These are phyloP conservation scores for Aureobasidium melanogenum DNA, from an alignment of 2,329 filamentous ascomycete genomes.

Conservation along the genomic window DNA sequence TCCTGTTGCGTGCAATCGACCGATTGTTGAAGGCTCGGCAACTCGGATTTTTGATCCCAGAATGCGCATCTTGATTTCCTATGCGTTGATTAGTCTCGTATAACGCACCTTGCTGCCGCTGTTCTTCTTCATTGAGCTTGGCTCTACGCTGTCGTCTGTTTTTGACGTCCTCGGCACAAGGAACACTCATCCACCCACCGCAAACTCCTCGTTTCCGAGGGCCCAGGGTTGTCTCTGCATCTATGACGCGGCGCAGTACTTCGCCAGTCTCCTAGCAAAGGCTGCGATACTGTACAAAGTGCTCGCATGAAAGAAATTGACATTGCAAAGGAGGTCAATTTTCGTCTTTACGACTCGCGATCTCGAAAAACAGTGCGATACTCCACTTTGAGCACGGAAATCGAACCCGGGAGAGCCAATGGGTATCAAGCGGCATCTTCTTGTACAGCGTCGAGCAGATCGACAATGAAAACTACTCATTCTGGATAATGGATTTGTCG, in stretches of 20 bases:
- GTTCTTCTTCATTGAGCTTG: not conserved
- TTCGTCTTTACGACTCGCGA: not conserved
- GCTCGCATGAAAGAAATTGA: not conserved
- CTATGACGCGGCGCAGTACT: not conserved
- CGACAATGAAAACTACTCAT: not conserved
- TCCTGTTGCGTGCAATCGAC: not conserved
- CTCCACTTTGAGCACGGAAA: slow-evolving; percentile 7
- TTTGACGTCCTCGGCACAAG: not conserved
- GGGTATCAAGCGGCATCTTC: not conserved
- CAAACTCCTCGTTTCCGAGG: not conserved
- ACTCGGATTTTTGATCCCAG: not conserved
- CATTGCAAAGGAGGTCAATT: not conserved
- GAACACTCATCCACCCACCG: not conserved
- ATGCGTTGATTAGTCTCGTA: not conserved
- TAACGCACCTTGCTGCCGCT: not conserved
- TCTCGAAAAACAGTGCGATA: slow-evolving; percentile 1
- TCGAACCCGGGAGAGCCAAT: not conserved
- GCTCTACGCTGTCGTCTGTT: not conserved
- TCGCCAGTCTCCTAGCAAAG: not conserved
- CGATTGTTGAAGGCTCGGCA: not conserved
- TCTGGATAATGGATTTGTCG: not conserved
- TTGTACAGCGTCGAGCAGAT: slow-evolving; percentile 7
- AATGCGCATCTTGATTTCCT: not conserved
- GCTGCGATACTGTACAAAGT: not conserved
- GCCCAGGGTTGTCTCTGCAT: not conserved